Conservation (phyloP, 2,329 filamentous ascomycete genomes). For the Stemphylium beticola region DNA sequence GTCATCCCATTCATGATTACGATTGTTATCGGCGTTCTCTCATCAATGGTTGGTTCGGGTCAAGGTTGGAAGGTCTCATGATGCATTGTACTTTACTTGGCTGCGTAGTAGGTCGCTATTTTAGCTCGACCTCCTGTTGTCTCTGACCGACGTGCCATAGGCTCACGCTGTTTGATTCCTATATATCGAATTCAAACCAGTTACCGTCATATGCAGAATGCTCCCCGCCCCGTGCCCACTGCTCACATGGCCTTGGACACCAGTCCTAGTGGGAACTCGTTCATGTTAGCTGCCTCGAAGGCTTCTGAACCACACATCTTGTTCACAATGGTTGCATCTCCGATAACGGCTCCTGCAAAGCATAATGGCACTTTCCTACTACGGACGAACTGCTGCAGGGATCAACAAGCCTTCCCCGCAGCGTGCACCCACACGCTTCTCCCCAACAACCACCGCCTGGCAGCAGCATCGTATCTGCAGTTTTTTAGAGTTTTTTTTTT, state of each 20-base stretch:
- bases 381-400: background rate
- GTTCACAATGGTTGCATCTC: background rate
- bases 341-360: conserved; percentile 3
- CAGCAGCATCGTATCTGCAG: background rate
- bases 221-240: background rate
- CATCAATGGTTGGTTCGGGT: conserved; percentile 5
- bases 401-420: conserved; percentile 14
- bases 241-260: background rate
- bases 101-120: background rate
- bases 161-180: background rate
- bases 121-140: background rate
- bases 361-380: conserved; percentile 7
- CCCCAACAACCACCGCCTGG: background rate
- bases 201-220: conserved; percentile 1
- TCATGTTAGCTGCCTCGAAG: background rate
- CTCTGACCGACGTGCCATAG: background rate
- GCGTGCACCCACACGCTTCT: conserved; percentile 1
- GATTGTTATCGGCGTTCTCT: conserved; percentile 8
- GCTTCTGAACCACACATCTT: background rate
- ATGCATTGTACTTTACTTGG: conserved; percentile 9
- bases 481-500: too few relatives aligned
- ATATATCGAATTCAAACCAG: conserved; percentile 4
- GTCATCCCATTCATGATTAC: conserved; percentile 10
- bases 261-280: background rate
- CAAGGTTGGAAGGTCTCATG: conserved; percentile 2